Base-by-base conservation (phyloP, 768 basidiomycete species). In the Amanita jacksonii region DNA sequence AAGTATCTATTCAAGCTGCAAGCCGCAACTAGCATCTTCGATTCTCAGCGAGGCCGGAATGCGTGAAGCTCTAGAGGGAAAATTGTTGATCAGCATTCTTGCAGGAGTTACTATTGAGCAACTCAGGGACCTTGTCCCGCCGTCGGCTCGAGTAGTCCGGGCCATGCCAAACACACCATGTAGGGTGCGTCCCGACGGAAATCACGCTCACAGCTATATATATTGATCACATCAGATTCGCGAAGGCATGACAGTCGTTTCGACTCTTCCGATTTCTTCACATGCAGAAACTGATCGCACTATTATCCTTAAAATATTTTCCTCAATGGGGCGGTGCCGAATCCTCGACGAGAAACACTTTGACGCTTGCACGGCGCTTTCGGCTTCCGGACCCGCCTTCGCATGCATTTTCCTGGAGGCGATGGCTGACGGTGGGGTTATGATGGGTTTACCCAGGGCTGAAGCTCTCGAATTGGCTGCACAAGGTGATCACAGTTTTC, bases 91-190 rank as follows among this genome's bases (percentile, higher is more conserved):
- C 62, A 97, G 93, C 57, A 96, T 98, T 59, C 81, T 97, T 24
- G 93, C 96, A n/a, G 96, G 96, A 52, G 85, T 96, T 4, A 97
- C 86, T 22, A 85, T 98, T 51, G 50, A 68, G 25, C 93, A 97
- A 61, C 67, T 98, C 28, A 63, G 70, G 35, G 70, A 62, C 4
- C 85, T 84, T 85, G 86, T 92, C 24, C 66, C 68, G 19, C 71
- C 81, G 2, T 71, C 70, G n/a, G 90, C 89, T 33, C 80, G 77
- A 52, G 85, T 97, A 48, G 81, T 98, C 47, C 81, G 96, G 45
- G 88, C 91, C 8, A 99, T 99, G 96, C 93, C 96, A 51, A 99
- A 99, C 58, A 98, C 94, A 2, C 92, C 96, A 15, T 90, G 87
- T 68, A 88, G 88, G 62, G 94, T 92, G 49, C 47, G 76, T 52